Conservation (phyloP, 225 moss, liverwort and hornwort genomes). For the Pseudoscleropodium purum region DNA sequence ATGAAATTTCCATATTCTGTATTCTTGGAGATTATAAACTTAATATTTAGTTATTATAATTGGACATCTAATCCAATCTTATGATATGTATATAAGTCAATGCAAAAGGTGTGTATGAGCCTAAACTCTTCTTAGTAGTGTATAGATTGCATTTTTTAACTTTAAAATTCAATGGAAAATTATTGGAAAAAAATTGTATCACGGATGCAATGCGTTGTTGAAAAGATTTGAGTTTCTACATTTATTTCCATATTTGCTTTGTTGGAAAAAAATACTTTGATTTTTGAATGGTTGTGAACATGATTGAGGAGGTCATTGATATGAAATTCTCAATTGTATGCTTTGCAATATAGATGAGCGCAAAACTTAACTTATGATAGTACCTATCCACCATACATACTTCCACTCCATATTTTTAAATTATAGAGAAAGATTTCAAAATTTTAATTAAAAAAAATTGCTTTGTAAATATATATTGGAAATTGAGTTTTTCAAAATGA, state of each 20-base stretch:
- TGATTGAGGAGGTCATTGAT: not conserved
- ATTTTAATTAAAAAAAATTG: not conserved
- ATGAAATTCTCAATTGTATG: not conserved
- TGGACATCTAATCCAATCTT: not conserved
- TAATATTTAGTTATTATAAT: not conserved
- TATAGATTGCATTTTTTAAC: not conserved
- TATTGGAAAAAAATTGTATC: not conserved
- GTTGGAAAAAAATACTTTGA: not conserved
- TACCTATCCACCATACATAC: not conserved
- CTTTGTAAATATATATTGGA: not conserved
- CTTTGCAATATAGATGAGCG: accelerated
- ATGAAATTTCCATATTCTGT: not conserved
- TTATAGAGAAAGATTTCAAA: not conserved
- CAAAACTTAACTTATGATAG: no score
- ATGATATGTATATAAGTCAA: not conserved
- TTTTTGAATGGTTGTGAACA: not conserved
- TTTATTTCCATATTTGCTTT: not conserved
- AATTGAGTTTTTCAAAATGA: not conserved
- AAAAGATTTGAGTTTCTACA: no score
- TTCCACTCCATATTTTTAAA: not conserved
- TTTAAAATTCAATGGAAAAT: not conserved
- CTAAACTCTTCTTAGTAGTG: no score
- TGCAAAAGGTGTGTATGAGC: not conserved
- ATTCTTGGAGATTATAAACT: not conserved
- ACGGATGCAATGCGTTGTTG: not conserved